These are phyloP conservation scores for Ogataea methanolica DNA, from an alignment of 805 yeast genomes.

Conservation along the genomic window DNA sequence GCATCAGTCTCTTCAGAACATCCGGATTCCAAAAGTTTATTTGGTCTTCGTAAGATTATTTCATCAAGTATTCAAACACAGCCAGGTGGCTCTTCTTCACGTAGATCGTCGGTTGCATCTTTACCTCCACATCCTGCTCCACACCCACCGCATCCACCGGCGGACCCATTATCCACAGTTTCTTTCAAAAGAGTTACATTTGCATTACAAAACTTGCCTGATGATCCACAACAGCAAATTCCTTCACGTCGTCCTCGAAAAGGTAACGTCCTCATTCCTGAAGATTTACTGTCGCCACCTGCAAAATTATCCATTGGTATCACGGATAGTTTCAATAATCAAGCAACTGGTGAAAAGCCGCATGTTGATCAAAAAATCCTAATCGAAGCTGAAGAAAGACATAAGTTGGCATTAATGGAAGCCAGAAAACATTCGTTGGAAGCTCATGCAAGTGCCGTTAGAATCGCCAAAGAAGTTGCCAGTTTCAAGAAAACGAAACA, in stretches of 20 bases:
- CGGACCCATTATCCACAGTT: conserved; percentile 21
- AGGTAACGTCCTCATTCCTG: conserved; percentile 58
- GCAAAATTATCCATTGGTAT: conserved; percentile 67
- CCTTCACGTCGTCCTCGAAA: conserved; percentile 51
- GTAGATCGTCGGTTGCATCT: conserved; percentile 5
- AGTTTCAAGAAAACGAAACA: conserved; percentile 33
- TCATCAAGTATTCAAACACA: conserved; percentile 2
- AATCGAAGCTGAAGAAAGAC: conserved; percentile 54
- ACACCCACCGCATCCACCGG: not conserved
- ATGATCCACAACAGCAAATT: conserved; percentile 59
- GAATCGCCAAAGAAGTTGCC: conserved; percentile 63
- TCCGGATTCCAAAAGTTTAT: conserved; percentile 13
- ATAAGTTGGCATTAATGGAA: conserved; percentile 48
- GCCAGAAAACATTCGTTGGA: conserved; percentile 71
- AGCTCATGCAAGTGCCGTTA: conserved; percentile 67
- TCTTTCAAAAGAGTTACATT: conserved; percentile 45
- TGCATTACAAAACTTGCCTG: conserved; percentile 42
- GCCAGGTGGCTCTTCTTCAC: not conserved
- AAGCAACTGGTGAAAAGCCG: conserved; percentile 22
- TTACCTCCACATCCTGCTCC: conserved; percentile 4
- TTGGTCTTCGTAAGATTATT: conserved; percentile 15
- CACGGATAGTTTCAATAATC: conserved; percentile 39
- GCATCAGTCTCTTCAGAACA: conserved; percentile 1
- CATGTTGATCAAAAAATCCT: conserved; percentile 44
- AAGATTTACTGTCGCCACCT: conserved; percentile 60